Base-by-base conservation (phyloP, 495 filamentous ascomycete genomes). In the Penicillium riverlandense region DNA sequence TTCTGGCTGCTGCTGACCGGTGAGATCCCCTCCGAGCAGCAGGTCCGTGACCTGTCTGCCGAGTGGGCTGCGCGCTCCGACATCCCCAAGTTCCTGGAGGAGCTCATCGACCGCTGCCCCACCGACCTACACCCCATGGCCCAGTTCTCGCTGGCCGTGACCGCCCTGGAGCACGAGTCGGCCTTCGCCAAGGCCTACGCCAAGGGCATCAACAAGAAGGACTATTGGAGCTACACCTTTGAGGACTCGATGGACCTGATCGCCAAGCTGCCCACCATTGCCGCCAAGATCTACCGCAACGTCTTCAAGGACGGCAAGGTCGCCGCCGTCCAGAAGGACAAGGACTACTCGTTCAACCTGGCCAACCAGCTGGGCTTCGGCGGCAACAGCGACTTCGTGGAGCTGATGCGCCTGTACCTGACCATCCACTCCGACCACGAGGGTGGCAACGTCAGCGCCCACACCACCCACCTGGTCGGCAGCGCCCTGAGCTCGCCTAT, bases 231-330 rank as follows among this genome's bases (percentile, higher is more conserved):
- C 70, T 88, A 97, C 78, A 96, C 92, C 54, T 98, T 94, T 61
- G 92, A 98, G 80, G 92, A 98, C 75, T 95, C 90, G 45, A 97
- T 98, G 92, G 90, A 98, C 74, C 76, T 97, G 63, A 97, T 98
- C 69, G 94, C 92, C 67, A 98, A 97, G 83, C 87, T 98, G 52
- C 92, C 92, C 57, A 96, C 88, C 63, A 96, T 98, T 58, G 94
- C 92, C 45, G 75, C 94, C 43, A 86, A 87, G 74, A 97, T 98
- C 78, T 98, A 98, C 83, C 91, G 91, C 71, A 98, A 98, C 66
- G 84, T 97, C 63, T 98, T 88, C 87, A 95, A 96, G 77, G 94
- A 95, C 65, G 92, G 92, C 75, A 97, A 97, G 81, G 92, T 98
- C 50, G 84, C 88, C 35, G 58, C 90, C 32, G 80, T 96, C 58